Evolutionary conservation across 306 rosid genomes (phyloP).

Genomic region (Echinosophora koreensis): DNA sequence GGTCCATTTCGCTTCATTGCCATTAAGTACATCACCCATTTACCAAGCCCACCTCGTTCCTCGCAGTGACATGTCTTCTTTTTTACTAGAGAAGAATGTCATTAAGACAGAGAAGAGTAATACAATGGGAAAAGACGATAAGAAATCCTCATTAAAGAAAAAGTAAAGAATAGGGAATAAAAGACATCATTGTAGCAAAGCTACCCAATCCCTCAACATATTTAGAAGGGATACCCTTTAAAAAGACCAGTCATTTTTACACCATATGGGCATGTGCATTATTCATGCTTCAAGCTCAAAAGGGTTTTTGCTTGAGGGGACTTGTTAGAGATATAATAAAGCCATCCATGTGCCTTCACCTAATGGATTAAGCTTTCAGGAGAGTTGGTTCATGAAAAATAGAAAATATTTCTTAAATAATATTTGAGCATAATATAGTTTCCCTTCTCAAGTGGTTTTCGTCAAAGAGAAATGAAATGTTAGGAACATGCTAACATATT

Average conservation of each 20-base stretch:
- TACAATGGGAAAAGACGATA: not conserved
- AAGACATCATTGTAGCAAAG: not conserved
- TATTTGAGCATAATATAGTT: constrained; percentile 26
- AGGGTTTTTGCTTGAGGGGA: not conserved
- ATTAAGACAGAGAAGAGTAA: not conserved
- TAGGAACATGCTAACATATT: too few species aligned
- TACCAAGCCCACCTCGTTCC: not conserved
- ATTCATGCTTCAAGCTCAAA: not conserved
- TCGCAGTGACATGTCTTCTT: not conserved
- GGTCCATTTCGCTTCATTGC: not conserved
- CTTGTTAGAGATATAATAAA: not conserved
- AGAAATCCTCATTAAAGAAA: not conserved
- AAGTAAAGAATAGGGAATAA: not conserved
- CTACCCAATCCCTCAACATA: not conserved
- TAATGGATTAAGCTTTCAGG: not conserved
- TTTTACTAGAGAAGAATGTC: not conserved
- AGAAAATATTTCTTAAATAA: constrained; percentile 12
- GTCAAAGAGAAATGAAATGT: not conserved
- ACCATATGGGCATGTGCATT: not conserved
- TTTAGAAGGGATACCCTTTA: not conserved
- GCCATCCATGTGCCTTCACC: not conserved
- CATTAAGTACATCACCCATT: not conserved
- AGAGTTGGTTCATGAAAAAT: not conserved
- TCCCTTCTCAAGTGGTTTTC: constrained; percentile 24
- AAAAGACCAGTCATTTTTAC: not conserved